phyloP scores from a whole-genome alignment of 129 eudicot genomes.

The Escallonia rubra region DNA sequence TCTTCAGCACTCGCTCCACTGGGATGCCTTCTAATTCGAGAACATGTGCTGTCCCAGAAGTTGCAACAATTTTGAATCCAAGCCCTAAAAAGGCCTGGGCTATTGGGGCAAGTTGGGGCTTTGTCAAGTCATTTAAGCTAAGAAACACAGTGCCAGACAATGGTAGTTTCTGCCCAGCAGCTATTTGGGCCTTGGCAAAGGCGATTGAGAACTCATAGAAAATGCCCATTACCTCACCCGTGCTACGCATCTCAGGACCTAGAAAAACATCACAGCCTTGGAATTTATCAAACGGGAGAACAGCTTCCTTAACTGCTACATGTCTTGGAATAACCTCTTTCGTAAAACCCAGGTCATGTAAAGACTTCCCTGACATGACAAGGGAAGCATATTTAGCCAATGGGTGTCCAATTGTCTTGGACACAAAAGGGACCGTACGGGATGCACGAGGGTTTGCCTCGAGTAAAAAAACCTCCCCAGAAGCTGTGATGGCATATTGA shows the following conservation, averaged over 20 bases:
- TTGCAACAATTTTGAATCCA: slow-evolving; percentile 65
- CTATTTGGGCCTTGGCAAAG: slow-evolving; percentile 87
- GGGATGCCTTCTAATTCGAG: slow-evolving; percentile 82
- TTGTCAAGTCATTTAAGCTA: slow-evolving; percentile 81
- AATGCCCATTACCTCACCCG: slow-evolving; percentile 95
- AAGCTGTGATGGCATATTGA: slow-evolving; percentile 74
- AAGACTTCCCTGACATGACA: slow-evolving; percentile 92
- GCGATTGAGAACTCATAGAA: slow-evolving; percentile 64
- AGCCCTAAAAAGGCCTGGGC: slow-evolving; percentile 65
- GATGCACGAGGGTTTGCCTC: slow-evolving; percentile 98
- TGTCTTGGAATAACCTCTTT: slow-evolving; percentile 73
- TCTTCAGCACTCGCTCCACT: slow-evolving; percentile 76
- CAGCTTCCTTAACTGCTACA: slow-evolving; percentile 89
- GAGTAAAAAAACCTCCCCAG: slow-evolving; percentile 79
- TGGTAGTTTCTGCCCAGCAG: slow-evolving; percentile 90
- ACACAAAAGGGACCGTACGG: slow-evolving; percentile 92
- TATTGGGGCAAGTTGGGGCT: slow-evolving; percentile 59
- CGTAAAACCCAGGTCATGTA: slow-evolving; percentile 58
- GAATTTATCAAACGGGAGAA: slow-evolving; percentile 88
- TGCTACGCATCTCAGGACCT: slow-evolving; percentile 99
- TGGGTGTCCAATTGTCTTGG: slow-evolving; percentile 95
- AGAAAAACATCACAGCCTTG: slow-evolving; percentile 88
- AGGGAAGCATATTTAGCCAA: slow-evolving; percentile 92
- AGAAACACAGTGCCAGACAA: slow-evolving; percentile 72
- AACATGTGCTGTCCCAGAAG: slow-evolving; percentile 82